phyloP scores from a whole-genome alignment of 164 flowering plant species.

The Pachysandra terminalis region DNA sequence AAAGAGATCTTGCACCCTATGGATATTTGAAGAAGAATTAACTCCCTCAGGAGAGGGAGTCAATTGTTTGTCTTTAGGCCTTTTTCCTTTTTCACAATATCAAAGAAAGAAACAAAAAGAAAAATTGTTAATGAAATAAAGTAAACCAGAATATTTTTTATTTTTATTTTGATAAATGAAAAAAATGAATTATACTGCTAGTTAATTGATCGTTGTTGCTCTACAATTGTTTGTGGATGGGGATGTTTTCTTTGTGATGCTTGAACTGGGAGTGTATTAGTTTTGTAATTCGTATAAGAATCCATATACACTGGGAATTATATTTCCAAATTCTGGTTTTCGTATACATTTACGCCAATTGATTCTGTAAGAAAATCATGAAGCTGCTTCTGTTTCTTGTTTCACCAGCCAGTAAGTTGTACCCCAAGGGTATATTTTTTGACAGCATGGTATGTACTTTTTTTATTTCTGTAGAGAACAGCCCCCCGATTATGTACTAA shows the following conservation, averaged over 20 bases:
- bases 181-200: background rate
- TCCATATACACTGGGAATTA: background rate
- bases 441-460: conserved; percentile 17
- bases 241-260: background rate
- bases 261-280: background rate
- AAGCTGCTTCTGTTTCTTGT: background rate
- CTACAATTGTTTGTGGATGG: background rate
- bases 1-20: too few species aligned
- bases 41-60: too few species aligned
- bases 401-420: background rate
- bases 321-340: background rate
- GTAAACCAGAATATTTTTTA: too few species aligned
- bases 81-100: background rate
- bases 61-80: too few species aligned
- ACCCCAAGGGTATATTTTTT: background rate
- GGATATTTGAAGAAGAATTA: too few species aligned
- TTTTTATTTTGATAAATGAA: background rate
- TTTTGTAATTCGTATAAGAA: background rate
- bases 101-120: too few species aligned
- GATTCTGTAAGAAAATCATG: background rate
- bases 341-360: background rate
- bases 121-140: too few species aligned
- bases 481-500: conserved; percentile 91
- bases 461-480: conserved; percentile 56
- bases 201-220: background rate